These are phyloP conservation scores for Krasilnikovozyma curviuscula DNA, from an alignment of 768 basidiomycete species.

Conservation along the genomic window DNA sequence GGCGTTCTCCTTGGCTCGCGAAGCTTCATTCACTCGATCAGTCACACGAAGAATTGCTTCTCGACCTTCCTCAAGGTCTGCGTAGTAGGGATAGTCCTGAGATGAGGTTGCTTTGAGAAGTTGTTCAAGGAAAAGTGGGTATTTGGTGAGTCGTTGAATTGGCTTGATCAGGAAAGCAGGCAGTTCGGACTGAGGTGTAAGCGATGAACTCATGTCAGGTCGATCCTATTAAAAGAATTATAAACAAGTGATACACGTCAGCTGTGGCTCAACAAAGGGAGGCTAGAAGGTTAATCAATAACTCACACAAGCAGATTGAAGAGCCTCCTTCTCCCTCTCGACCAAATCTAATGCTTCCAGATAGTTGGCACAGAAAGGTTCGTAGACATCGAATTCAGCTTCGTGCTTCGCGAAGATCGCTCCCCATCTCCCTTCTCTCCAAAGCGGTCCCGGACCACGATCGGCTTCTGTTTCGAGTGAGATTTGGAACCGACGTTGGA, in stretches of 20 bases:
- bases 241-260: neutral
- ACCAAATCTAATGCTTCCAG: conserved; percentile 68
- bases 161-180: conserved; percentile 97
- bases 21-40: conserved; percentile 86
- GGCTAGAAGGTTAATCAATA: conserved; percentile 4
- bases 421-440: conserved; percentile 49
- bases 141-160: conserved; percentile 95
- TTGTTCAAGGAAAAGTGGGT: conserved; percentile 39
- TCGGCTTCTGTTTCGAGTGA: conserved; percentile 71
- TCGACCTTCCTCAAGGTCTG: conserved; percentile 65
- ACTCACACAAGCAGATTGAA: conserved; percentile 47
- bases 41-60: conserved; percentile 81
- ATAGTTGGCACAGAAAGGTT: conserved; percentile 93
- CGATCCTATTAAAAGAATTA: too few species aligned
- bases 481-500: conserved; percentile 85
- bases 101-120: conserved; percentile 15
- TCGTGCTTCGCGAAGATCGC: conserved; percentile 72
- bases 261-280: neutral
- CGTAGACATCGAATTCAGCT: conserved; percentile 85
- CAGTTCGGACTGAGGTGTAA: conserved; percentile 78
- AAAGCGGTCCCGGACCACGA: conserved; percentile 20
- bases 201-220: conserved; percentile 40
- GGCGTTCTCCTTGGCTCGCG: conserved; percentile 69
- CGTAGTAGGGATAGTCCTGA: conserved; percentile 40
- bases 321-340: conserved; percentile 64